These are phyloP conservation scores for Chalara sp. DNA, from an alignment of 2,329 filamentous ascomycete species.

Conservation along the genomic window DNA sequence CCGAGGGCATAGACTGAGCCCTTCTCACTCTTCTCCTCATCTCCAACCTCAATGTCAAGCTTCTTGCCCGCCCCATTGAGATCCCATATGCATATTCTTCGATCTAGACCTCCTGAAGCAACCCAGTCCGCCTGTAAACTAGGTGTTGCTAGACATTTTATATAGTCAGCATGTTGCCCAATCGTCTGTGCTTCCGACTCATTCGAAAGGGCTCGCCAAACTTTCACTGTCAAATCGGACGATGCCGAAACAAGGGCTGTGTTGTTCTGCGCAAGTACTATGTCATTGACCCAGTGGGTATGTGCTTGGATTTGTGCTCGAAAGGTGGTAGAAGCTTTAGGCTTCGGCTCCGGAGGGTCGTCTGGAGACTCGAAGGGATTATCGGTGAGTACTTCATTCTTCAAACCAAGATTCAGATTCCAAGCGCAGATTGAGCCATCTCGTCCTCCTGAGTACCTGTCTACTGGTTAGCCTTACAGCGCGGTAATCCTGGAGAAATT, in stretches of 20 bases:
- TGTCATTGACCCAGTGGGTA: conserved; percentile 74
- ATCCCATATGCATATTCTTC: conserved; percentile 91
- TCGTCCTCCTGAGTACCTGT: conserved; percentile 88
- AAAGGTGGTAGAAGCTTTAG: conserved; percentile 45
- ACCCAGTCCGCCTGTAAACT: conserved; percentile 71
- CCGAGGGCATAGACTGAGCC: conserved; percentile 91
- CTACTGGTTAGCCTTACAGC: conserved; percentile 8
- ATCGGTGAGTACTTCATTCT: conserved; percentile 17
- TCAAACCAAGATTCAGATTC: conserved; percentile 73
- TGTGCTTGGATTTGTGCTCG: conserved; percentile 61
- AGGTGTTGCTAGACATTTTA: conserved; percentile 86
- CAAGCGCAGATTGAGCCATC: conserved; percentile 95
- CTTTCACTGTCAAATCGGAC: conserved; percentile 66
- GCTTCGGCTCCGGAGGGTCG: conserved; percentile 27
- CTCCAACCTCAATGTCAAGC: conserved; percentile 76
- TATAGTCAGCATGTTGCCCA: conserved; percentile 91
- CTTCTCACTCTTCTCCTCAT: conserved; percentile 80
- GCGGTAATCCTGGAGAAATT: background rate
- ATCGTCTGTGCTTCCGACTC: conserved; percentile 66
- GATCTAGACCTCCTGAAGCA: conserved; percentile 86
- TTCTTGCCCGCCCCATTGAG: conserved; percentile 80
- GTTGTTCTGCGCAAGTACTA: conserved; percentile 59
- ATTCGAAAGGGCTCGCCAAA: conserved; percentile 70
- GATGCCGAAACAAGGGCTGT: conserved; percentile 64
- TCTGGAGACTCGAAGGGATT: conserved; percentile 26